Percentiles rank a stretch among this genome's conserved stretches.
phyloP scores from a whole-genome alignment of 495 filamentous ascomycete genomes.

The Aspergillus sparsus region DNA sequence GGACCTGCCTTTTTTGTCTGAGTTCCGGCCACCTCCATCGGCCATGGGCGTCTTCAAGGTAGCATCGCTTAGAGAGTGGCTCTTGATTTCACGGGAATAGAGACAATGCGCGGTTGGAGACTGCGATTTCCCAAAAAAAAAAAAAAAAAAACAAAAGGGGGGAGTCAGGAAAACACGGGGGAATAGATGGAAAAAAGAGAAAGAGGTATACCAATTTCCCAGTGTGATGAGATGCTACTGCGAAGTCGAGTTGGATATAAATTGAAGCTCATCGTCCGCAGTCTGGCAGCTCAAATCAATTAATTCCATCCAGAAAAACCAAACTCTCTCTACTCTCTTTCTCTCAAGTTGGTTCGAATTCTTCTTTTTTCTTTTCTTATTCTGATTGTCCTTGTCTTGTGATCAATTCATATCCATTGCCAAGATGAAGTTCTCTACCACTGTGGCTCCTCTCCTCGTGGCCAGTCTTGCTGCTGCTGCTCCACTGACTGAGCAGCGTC shows the following conservation, averaged over 20 bases:
- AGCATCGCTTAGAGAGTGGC: not conserved
- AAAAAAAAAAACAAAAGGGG: not conserved
- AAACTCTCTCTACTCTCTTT: not conserved
- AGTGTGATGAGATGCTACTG: too few relatives aligned
- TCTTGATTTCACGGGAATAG: not conserved
- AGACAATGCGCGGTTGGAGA: not conserved
- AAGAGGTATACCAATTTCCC: too few relatives aligned
- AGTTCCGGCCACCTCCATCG: not conserved
- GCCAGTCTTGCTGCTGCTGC: conserved; percentile 25
- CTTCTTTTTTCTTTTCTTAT: not conserved
- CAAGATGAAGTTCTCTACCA: conserved; percentile 29
- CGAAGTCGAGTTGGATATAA: not conserved
- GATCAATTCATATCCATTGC: not conserved
- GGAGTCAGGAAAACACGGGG: too few relatives aligned
- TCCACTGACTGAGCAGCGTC: conserved; percentile 29
- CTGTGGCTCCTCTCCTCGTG: conserved; percentile 20
- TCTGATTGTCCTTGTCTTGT: not conserved
- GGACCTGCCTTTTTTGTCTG: not conserved
- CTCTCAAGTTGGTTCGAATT: not conserved
- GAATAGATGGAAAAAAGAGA: too few relatives aligned
- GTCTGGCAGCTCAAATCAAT: not conserved
- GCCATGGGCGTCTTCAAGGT: not conserved
- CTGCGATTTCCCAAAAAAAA: not conserved
- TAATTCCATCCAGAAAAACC: not conserved
- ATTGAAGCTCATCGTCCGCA: not conserved